Evolutionary conservation across 306 rosid species (phyloP).

Genomic region (Acacia melanoxylon): DNA sequence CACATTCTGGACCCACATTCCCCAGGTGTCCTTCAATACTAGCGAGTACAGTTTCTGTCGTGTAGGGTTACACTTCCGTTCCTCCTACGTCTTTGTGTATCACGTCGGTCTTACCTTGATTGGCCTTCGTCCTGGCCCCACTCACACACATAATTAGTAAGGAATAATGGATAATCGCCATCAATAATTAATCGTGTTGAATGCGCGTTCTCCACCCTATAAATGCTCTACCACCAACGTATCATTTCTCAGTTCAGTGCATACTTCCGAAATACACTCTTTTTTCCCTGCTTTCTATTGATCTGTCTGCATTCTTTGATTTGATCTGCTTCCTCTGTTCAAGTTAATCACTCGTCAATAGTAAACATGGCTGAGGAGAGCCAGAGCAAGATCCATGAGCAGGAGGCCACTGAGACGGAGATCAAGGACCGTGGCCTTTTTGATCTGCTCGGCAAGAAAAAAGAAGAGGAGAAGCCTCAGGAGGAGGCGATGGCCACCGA

Average conservation of each 20-base stretch:
- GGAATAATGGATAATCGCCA: no score
- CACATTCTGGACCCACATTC: not conserved
- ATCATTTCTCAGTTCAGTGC: not conserved
- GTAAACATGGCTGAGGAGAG: slow-evolving; percentile 65
- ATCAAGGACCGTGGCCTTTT: slow-evolving; percentile 68
- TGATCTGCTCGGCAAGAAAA: slow-evolving; percentile 64
- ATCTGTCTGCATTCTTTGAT: not conserved
- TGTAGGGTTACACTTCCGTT: not conserved
- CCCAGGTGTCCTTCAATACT: not conserved
- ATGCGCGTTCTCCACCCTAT: slow-evolving; percentile 49
- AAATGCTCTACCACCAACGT: not conserved
- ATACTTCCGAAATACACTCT: not conserved
- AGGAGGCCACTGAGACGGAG: slow-evolving; percentile 42
- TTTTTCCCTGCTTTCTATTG: not conserved
- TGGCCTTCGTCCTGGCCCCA: not conserved
- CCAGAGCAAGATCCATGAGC: slow-evolving; percentile 47
- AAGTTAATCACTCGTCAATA: not conserved
- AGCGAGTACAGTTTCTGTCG: slow-evolving; percentile 15
- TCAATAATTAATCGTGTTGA: slow-evolving; percentile 29
- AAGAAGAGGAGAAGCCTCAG: slow-evolving; percentile 41
- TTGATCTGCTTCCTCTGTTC: not conserved
- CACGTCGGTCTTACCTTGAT: slow-evolving; percentile 30
- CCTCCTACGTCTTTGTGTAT: not conserved
- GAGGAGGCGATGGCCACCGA: slow-evolving; percentile 38
- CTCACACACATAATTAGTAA: not conserved